These are phyloP conservation scores for Evernia prunastri DNA, from an alignment of 495 filamentous ascomycete genomes.

Conservation along the genomic window DNA sequence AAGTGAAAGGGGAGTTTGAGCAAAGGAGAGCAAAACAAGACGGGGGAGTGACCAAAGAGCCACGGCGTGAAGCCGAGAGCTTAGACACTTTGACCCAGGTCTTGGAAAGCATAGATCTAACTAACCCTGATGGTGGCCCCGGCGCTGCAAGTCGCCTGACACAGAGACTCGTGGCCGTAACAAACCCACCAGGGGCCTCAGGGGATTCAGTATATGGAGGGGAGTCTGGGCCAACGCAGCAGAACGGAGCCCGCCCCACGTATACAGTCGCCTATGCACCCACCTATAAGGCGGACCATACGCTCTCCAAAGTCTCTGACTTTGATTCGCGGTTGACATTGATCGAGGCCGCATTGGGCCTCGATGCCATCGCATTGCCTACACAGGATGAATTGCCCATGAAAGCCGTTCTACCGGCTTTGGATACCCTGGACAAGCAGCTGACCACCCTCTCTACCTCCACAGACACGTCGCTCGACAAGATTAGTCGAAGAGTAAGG, in stretches of 20 bases:
- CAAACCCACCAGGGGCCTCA: conserved; percentile 22
- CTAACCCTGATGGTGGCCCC: conserved; percentile 31
- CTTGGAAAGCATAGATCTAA: conserved; percentile 50
- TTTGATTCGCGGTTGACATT: conserved; percentile 74
- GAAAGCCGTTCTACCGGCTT: conserved; percentile 67
- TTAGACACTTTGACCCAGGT: conserved; percentile 57
- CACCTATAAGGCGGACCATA: conserved; percentile 52
- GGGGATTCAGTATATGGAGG: conserved; percentile 20
- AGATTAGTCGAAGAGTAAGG: conserved; percentile 17
- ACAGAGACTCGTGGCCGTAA: conserved; percentile 25
- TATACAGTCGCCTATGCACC: conserved; percentile 53
- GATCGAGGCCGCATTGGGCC: conserved; percentile 76
- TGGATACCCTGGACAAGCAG: conserved; percentile 71
- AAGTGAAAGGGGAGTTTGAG: conserved; percentile 62
- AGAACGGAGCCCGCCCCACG: conserved; percentile 25
- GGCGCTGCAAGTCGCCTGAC: conserved; percentile 30
- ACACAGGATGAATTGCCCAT: conserved; percentile 49
- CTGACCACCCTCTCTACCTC: conserved; percentile 58
- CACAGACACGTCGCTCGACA: conserved; percentile 46
- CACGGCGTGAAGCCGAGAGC: conserved; percentile 39
- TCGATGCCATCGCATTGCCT: conserved; percentile 58
- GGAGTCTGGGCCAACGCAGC: conserved; percentile 16
- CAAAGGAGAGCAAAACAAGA: conserved; percentile 37
- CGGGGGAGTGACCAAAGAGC: conserved; percentile 26
- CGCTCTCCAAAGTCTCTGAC: conserved; percentile 74